Conservation (phyloP, 768 basidiomycete genomes). For the Mycena maculata region DNA sequence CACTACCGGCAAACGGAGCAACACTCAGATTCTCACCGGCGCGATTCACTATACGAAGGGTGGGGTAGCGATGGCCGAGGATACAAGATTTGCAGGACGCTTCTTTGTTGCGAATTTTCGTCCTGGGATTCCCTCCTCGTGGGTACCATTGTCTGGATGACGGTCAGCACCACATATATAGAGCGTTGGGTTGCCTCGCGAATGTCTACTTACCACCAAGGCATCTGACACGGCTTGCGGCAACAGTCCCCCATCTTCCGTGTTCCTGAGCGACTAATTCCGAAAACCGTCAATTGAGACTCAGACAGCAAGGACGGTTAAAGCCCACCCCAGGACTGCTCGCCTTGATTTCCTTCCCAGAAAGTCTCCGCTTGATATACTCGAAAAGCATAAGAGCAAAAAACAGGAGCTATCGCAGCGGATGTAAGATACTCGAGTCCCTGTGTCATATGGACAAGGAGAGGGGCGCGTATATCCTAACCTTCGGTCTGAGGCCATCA, state of each 20-base stretch:
- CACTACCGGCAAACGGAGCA: not conserved
- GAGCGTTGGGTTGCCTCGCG: too few species aligned
- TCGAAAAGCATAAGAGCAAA: constrained; percentile 7
- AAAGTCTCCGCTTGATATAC: constrained; percentile 18
- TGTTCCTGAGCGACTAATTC: not conserved
- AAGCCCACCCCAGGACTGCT: not conserved
- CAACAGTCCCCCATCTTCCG: not conserved
- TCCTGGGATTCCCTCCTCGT: constrained; percentile 10
- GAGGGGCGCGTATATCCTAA: not conserved
- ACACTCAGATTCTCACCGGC: not conserved
- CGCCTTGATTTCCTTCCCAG: not conserved
- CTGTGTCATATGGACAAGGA: not conserved
- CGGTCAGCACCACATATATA: not conserved
- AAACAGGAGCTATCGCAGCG: not conserved
- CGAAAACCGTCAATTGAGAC: too few species aligned
- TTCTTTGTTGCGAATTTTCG: constrained; percentile 15
- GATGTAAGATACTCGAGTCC: not conserved
- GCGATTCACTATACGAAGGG: not conserved
- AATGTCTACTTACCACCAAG: not conserved
- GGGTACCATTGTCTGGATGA: constrained; percentile 6
- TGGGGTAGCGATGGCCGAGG: constrained; percentile 14
- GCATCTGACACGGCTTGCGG: not conserved
- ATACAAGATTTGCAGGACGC: constrained; percentile 18
- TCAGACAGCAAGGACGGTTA: too few species aligned
- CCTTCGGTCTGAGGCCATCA: too few species aligned